phyloP scores from a whole-genome alignment of 2,329 filamentous ascomycete species.

The Pseudogymnoascus sp. region DNA sequence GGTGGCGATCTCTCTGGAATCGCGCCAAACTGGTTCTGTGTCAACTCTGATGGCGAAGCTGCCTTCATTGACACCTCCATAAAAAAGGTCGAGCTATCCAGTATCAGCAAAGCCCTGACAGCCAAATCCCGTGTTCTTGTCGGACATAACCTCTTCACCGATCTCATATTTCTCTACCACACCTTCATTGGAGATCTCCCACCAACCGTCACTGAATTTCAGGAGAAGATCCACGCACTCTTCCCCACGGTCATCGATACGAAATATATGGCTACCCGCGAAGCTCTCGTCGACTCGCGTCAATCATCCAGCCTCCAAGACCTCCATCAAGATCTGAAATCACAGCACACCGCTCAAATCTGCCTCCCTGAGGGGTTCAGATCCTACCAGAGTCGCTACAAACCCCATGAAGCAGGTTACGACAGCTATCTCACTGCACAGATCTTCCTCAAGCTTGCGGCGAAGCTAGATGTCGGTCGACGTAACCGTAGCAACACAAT shows the following conservation, averaged over 20 bases:
- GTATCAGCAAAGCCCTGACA: conserved; percentile 25
- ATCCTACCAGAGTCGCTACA: conserved; percentile 10
- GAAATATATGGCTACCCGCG: conserved; percentile 45
- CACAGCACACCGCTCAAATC: conserved; percentile 37
- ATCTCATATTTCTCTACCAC: conserved; percentile 57
- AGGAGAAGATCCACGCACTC: conserved; percentile 39
- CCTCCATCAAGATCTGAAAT: conserved; percentile 37
- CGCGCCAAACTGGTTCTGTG: conserved; percentile 32
- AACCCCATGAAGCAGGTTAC: conserved; percentile 51
- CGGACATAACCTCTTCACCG: conserved; percentile 59
- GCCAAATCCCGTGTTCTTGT: conserved; percentile 38
- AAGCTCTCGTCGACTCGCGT: neutral
- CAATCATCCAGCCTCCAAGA: conserved; percentile 37
- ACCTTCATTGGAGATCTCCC: conserved; percentile 55
- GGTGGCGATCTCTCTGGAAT: conserved; percentile 26
- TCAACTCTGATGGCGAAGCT: conserved; percentile 29
- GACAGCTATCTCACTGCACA: conserved; percentile 43
- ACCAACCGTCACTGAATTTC: conserved; percentile 45
- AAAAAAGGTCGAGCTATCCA: conserved; percentile 15
- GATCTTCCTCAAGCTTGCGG: conserved; percentile 32
- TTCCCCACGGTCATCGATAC: conserved; percentile 50
- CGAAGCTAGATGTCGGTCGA: conserved; percentile 19
- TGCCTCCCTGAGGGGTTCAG: conserved; percentile 9
- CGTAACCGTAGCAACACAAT: neutral
- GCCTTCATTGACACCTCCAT: conserved; percentile 18